Base-by-base conservation (phyloP, 257 asterid species). In the Solanum medicagineum region DNA sequence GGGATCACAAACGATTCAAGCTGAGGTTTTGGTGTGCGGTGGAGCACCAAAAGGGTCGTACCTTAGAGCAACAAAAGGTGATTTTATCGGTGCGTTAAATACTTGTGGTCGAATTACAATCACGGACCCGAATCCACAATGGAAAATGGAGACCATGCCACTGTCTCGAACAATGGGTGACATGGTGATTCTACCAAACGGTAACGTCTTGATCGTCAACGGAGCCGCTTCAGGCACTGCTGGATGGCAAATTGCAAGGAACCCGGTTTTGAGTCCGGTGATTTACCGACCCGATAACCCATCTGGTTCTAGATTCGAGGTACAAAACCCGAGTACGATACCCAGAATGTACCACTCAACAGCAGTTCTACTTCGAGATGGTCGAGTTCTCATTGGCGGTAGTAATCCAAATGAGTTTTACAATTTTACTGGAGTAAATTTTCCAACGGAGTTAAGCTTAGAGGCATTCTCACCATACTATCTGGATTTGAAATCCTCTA, bases 91-190 rank as follows among this genome's bases (percentile, higher is more conserved):
- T 16, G 93, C 92, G 1, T 32, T 91, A 26, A 87, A 84, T 6
- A 90, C 90, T 6, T 91, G 94, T 0, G 93, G 88, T 16, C 81
- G 93, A 53, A 90, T 91, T 19, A 42, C 59, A 10, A 82, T 91
- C 80, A 88, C 81, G 9, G 93, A 85, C 66, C 84, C 71, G 42
- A 87, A 88, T 49, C 94, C 94, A 3, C 83, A 88, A 55, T 91
- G 93, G 93, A 74, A 32, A 11, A 88, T 91, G 92, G 93, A 91
- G 82, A 88, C 85, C 56, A 91, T 91, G 94, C 93, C 94, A 3
- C 7, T 53, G 14, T 55, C 89, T 69, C 81, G 92, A 36, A 87
- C 87, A 81, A 91, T 91, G 93, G 90, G 94, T n/a, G 92, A 91
- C 70, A 91, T 91, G 93, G 56, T 90, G 20, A 32, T 90, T 16